These are phyloP conservation scores for Penicillium goetzii DNA, from an alignment of 495 filamentous ascomycete genomes.

Conservation along the genomic window DNA sequence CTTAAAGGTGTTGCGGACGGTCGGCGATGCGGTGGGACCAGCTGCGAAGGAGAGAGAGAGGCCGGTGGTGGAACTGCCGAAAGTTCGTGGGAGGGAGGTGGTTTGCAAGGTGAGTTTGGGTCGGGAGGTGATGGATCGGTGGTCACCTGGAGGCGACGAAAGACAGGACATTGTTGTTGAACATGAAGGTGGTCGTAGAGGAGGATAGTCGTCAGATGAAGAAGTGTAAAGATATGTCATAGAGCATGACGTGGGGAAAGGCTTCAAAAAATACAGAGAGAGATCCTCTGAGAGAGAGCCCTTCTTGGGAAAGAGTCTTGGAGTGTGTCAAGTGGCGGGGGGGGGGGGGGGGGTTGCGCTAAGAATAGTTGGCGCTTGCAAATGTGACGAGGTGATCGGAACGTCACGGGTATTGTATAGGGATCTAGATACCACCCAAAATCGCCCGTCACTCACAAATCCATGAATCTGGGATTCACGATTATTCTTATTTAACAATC, in stretches of 20 bases:
- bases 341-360: conserved; percentile 20
- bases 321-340: conserved; percentile 15
- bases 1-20: conserved; percentile 78
- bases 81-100: conserved; percentile 51
- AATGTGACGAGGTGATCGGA: conserved; percentile 10
- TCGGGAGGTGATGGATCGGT: conserved; percentile 53
- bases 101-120: conserved; percentile 86
- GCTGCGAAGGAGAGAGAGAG: conserved; percentile 60
- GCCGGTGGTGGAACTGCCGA: conserved; percentile 57
- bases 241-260: conserved; percentile 25
- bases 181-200: conserved; percentile 33
- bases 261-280: not conserved
- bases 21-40: conserved; percentile 70
- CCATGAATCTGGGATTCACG: not conserved
- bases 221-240: conserved; percentile 16
- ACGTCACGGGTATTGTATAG: not conserved
- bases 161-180: conserved; percentile 35
- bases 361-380: conserved; percentile 32
- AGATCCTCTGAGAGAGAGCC: not conserved
- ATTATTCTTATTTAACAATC: not conserved
- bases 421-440: not conserved
- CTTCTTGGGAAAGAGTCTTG: conserved; percentile 4
- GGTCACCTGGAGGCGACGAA: conserved; percentile 23
- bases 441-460: not conserved
- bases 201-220: conserved; percentile 13